phyloP scores from a whole-genome alignment of 805 yeast genomes.

The Nakazawaea ishiwadae region DNA sequence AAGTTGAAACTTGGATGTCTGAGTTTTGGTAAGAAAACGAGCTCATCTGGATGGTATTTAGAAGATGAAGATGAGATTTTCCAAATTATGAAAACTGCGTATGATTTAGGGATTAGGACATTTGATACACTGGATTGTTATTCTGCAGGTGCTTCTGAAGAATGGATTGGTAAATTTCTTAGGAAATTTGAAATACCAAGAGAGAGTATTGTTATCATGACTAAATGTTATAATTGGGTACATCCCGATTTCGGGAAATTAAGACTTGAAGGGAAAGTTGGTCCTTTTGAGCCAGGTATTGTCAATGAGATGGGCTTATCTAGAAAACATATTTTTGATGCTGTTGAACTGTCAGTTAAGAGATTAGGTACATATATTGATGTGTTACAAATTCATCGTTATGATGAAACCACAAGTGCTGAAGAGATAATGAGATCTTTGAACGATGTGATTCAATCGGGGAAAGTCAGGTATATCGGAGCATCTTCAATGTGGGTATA shows the following conservation, averaged over 20 bases:
- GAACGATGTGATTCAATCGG: conserved; percentile 42
- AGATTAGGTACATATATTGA: conserved; percentile 49
- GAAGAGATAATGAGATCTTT: conserved; percentile 53
- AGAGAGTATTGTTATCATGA: conserved; percentile 22
- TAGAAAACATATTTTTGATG: conserved; percentile 43
- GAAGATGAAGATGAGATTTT: conserved; percentile 42
- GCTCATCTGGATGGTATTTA: conserved; percentile 29
- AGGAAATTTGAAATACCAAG: conserved; percentile 23
- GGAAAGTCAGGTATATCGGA: conserved; percentile 50
- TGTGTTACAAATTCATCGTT: conserved; percentile 52
- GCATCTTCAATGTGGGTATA: conserved; percentile 55
- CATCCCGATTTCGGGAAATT: conserved; percentile 11
- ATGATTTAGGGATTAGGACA: conserved; percentile 39
- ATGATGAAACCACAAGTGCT: conserved; percentile 41
- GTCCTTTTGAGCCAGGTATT: conserved; percentile 11
- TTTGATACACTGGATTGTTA: conserved; percentile 36
- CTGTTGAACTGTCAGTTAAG: conserved; percentile 31
- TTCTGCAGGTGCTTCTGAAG: conserved; percentile 24
- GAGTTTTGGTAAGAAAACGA: not conserved
- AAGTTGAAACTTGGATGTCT: not conserved
- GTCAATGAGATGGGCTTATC: conserved; percentile 35
- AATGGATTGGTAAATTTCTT: conserved; percentile 22
- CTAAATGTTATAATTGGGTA: conserved; percentile 19
- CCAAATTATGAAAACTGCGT: conserved; percentile 36
- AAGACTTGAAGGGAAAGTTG: not conserved